Percentiles rank a stretch among this genome's conserved stretches.
phyloP scores from a whole-genome alignment of 73 alveolate genomes.

The Tetrahymena thermophila region DNA sequence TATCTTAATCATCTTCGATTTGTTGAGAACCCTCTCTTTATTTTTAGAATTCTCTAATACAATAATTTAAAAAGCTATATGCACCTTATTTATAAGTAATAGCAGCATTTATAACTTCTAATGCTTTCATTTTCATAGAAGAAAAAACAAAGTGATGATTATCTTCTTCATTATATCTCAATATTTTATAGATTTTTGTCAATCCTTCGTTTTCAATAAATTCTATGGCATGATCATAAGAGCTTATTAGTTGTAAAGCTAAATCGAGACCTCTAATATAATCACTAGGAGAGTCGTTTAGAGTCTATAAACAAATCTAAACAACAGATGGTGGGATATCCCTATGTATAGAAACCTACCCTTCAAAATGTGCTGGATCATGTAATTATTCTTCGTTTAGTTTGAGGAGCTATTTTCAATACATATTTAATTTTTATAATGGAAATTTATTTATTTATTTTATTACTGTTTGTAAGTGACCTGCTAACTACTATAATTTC shows the following conservation, averaged over 20 bases:
- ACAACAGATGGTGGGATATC: background rate
- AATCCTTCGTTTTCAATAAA: background rate
- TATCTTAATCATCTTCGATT: background rate
- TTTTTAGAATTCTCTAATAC: background rate
- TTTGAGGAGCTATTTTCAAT: background rate
- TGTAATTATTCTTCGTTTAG: background rate
- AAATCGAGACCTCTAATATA: background rate
- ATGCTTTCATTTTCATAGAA: background rate
- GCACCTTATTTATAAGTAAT: background rate
- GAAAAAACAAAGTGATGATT: background rate
- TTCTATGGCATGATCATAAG: background rate
- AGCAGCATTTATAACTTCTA: background rate
- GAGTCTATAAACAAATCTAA: background rate
- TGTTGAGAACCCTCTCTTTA: background rate
- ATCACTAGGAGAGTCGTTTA: background rate
- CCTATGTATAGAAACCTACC: background rate
- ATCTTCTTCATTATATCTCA: background rate
- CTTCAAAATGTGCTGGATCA: background rate
- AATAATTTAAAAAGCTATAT: background rate
- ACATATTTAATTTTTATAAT: too few species aligned
- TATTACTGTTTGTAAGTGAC: background rate
- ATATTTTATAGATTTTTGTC: background rate
- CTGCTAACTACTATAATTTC: background rate
- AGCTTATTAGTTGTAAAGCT: background rate
- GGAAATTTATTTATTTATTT: background rate